phyloP scores from a whole-genome alignment of 2,329 filamentous ascomycete genomes.

The Fusarium sp. region DNA sequence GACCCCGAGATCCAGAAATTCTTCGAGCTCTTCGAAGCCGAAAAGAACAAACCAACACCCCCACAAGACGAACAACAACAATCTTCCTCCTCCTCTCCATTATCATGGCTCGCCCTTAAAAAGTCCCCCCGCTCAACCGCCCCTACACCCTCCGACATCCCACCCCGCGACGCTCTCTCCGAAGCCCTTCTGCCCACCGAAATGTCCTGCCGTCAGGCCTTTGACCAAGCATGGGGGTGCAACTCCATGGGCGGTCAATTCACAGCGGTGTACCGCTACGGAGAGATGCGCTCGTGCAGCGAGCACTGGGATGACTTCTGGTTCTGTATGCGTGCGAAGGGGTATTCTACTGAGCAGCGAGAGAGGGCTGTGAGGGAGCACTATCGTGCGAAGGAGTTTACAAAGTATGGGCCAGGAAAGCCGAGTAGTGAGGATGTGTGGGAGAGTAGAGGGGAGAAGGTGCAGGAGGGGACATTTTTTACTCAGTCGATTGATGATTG shows the following conservation, averaged over 20 bases:
- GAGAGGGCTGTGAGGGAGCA: constrained; percentile 72
- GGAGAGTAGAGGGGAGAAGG: constrained; percentile 74
- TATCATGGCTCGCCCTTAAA: constrained; percentile 53
- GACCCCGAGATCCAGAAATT: constrained; percentile 68
- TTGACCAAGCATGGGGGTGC: constrained; percentile 95
- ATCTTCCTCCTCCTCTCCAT: constrained; percentile 46
- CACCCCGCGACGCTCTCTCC: constrained; percentile 61
- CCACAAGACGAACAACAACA: constrained; percentile 39
- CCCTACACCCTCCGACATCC: constrained; percentile 39
- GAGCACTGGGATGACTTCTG: constrained; percentile 95
- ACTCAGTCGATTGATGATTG: constrained; percentile 52
- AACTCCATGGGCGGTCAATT: constrained; percentile 92
- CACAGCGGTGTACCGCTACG: constrained; percentile 90
- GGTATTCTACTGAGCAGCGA: constrained; percentile 68
- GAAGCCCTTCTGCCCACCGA: constrained; percentile 79
- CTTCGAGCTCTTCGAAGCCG: constrained; percentile 59
- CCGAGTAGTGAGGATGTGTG: constrained; percentile 92
- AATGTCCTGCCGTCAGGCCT: constrained; percentile 90
- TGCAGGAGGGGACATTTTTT: constrained; percentile 64
- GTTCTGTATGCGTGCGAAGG: constrained; percentile 93
- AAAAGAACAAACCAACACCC: constrained; percentile 42
- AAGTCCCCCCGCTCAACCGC: constrained; percentile 45
- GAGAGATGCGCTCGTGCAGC: constrained; percentile 78
- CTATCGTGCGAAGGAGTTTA: constrained; percentile 73
- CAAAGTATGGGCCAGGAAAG: constrained; percentile 70